Evolutionary conservation across 2,329 filamentous ascomycete species (phyloP).

Genomic region (Trichoderma sp.): DNA sequence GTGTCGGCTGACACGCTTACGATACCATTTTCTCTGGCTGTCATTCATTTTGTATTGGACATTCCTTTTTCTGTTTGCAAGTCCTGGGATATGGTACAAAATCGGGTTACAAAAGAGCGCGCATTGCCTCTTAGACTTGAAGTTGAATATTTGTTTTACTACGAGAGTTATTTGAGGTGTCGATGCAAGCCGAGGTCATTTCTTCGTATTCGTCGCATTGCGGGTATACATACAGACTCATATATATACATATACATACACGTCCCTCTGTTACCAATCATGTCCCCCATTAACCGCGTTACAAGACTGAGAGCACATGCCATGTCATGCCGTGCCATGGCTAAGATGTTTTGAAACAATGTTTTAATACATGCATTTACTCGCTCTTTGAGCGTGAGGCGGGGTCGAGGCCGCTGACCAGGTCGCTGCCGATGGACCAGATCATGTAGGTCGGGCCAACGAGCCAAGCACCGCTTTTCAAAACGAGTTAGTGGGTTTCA

Average conservation of each 20-base stretch:
- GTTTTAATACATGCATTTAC: conserved; percentile 28
- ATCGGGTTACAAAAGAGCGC: not conserved
- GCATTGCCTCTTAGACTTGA: not conserved
- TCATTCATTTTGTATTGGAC: conserved; percentile 17
- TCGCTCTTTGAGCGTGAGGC: conserved; percentile 41
- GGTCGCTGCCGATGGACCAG: conserved; percentile 47
- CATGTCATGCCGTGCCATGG: not conserved
- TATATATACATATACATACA: conserved; percentile 7
- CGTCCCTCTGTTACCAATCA: not conserved
- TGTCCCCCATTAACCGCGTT: not conserved
- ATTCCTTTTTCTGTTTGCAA: conserved; percentile 9
- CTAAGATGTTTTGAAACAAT: not conserved
- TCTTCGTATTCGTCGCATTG: conserved; percentile 15
- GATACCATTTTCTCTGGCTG: conserved; percentile 13
- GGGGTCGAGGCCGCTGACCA: conserved; percentile 47
- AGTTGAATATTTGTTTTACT: not conserved
- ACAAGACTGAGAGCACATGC: not conserved
- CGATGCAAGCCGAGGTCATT: not conserved
- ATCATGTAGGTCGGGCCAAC: conserved; percentile 53
- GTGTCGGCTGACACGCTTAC: conserved; percentile 19
- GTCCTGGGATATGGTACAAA: conserved; percentile 16
- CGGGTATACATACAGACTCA: conserved; percentile 12
- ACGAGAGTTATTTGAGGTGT: not conserved
- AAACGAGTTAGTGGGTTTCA: not conserved
- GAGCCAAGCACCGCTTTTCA: conserved; percentile 53